Percentiles rank a stretch among this genome's conserved stretches.
Conservation (phyloP, 139 green algal species). For the Chlorella sp. region DNA sequence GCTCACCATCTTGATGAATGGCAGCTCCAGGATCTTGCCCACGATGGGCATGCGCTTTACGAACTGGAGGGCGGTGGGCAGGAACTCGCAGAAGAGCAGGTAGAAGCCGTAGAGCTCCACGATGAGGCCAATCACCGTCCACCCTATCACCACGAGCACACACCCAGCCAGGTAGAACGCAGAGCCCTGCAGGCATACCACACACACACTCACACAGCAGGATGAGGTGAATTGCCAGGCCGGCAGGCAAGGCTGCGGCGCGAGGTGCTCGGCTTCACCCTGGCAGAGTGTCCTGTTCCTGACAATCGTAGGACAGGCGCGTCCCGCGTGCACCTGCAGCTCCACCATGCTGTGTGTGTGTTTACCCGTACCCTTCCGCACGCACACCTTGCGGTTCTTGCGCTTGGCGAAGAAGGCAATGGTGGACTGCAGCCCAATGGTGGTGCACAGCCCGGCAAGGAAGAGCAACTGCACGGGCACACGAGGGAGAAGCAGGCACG, state of each 20-base stretch:
- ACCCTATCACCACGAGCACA: conserved; percentile 77
- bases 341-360: no score
- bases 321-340: no score
- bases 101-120: conserved; percentile 93
- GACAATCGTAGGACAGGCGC: not conserved
- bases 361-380: no score
- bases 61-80: conserved; percentile 88
- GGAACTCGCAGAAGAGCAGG: conserved; percentile 91
- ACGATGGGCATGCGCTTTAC: conserved; percentile 69
- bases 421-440: conserved; percentile 80
- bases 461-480: conserved; percentile 77
- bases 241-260: no score
- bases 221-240: no score
- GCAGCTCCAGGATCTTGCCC: conserved; percentile 70
- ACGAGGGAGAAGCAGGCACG: not conserved
- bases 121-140: conserved; percentile 75
- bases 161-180: conserved; percentile 82
- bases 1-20: conserved; percentile 69
- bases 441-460: conserved; percentile 79
- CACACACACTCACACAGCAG: no score
- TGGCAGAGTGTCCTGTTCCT: not conserved
- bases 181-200: conserved; percentile 49
- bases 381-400: conserved; percentile 77
- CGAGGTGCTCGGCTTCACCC: no score
- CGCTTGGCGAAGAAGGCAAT: conserved; percentile 84